Evolutionary conservation across 2,329 filamentous ascomycete species (phyloP), one percentile per base, ranked within the genome.

Genomic region (Dactylellina cionopaga): DNA sequence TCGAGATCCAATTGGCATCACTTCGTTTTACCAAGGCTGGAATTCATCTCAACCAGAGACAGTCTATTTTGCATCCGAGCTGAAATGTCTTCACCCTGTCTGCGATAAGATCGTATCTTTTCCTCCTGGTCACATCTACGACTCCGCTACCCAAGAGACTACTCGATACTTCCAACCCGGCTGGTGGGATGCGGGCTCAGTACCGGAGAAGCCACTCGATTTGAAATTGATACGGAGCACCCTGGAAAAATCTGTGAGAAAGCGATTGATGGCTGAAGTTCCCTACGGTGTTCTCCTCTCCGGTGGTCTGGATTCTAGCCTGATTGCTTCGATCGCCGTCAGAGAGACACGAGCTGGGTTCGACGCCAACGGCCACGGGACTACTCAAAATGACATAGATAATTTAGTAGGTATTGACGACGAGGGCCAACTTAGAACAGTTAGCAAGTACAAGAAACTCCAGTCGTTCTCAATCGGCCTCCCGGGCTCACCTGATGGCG

Each of bases 401-500:
- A 88, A 91, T 51, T 86, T 98, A 47, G 94, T 97, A 70, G 95
- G 95, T 78, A 96, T 99, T 77, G 95, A 98, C 78, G 93, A 96
- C 79, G 88, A 94, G 69, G 90, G 96, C 84, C 87, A 94, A 79
- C 84, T 98, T 74, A 92, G 90, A 51, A 96, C 93, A 11, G 87
- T 96, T 74, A 95, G 93, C 62, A 92, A 95, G 78, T 88, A 98
- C 60, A 92, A 94, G 33, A 91, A 98, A 81, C 88, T 99, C 81
- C 96, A 98, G 87, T 97, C 93, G 13, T 99, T 99, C 86, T 99
- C 95, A 13, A 99, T 99, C 76, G 95, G 95, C 79, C 88, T 99
- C 33, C 93, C 94, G 5, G 91, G 89, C 76, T 92, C 95, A 31
- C 95, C 95, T 52, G 95, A 99, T 81, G 95, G 92, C 79, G 88